Percentiles rank a stretch among this genome's conserved stretches.
Evolutionary conservation across 495 filamentous ascomycete genomes (phyloP).

Genomic region (Xylaria cubensis): DNA sequence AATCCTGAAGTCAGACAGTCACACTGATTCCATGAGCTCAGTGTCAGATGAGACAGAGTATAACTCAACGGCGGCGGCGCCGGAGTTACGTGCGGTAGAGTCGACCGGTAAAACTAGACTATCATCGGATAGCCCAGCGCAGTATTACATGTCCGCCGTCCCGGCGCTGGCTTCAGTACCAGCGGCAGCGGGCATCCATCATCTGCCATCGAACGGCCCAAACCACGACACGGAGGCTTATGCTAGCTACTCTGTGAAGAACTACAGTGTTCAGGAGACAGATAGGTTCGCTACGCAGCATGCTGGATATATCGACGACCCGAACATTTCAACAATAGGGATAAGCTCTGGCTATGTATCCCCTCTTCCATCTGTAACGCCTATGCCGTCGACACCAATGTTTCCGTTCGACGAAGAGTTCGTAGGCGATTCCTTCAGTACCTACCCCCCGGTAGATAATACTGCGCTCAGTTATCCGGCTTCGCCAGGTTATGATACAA

Average conservation of each 20-base stretch:
- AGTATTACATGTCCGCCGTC: constrained; percentile 24
- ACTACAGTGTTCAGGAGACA: constrained; percentile 6
- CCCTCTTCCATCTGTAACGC: constrained; percentile 28
- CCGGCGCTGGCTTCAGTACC: constrained; percentile 29
- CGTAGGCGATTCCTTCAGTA: constrained; percentile 24
- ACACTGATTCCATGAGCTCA: constrained; percentile 42
- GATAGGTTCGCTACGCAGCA: constrained; percentile 12
- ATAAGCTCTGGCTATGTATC: constrained; percentile 23
- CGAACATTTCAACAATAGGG: constrained; percentile 4
- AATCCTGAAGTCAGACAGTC: constrained; percentile 39
- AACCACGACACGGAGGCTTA: constrained; percentile 15
- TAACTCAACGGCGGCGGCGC: constrained; percentile 28
- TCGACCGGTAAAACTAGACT: constrained; percentile 30
- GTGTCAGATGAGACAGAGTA: constrained; percentile 42
- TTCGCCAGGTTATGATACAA: constrained; percentile 27
- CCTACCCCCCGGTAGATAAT: constrained; percentile 21
- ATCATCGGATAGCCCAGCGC: constrained; percentile 36
- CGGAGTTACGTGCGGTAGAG: constrained; percentile 21
- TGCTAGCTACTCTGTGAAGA: constrained; percentile 9
- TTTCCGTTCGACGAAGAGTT: constrained; percentile 35
- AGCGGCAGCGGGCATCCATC: constrained; percentile 26
- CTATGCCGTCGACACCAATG: constrained; percentile 35
- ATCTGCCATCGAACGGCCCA: constrained; percentile 29
- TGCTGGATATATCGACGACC: background rate
- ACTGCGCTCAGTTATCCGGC: background rate